Base-by-base conservation (phyloP, 352 stramenopile species). In the Pythium aquatile region DNA sequence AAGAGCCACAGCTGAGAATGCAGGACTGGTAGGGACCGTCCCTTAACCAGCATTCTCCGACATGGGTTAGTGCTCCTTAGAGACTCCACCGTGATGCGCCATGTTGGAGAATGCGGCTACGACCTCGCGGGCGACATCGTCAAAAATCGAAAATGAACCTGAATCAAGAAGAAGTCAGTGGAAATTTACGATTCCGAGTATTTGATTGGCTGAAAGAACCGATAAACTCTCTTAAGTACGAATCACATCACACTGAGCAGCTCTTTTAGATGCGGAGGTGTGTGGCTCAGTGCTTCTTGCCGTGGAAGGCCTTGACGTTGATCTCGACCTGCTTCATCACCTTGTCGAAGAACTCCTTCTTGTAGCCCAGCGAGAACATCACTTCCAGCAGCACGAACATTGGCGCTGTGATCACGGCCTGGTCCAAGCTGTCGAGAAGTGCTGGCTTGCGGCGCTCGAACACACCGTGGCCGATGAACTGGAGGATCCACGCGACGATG, bases 341-440 rank as follows among this genome's bases (percentile, higher is more conserved):
- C 20, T 69, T 68, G 20, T 63, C 58, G 55, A 80, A 72, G 26
- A 88, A 65, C 47, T 73, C 49, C 24, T 55, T 65, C 28, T 73
- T 75, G 65, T 86, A 87, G 14, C 78, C 78, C 9, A 86, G 57
- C 32, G 63, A 60, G 37, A 86, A 78, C 5, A 87, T 48, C n/a
- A 82, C 39, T 49, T 88, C 78, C 20, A 88, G 40, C 16, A 87
- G 51, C 48, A 90, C 80, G 55, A 90, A 90, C 48, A 90, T 75
- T 6, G 80, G 80, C 17, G 80, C 78, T 2, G 76, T 81, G 56
- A 81, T 70, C 44, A 77, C 10, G 8, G 63, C 77, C 58, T 88
- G 79, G 60, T 85, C 74, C 13, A 90, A 57, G 55, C 81, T 89
- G 55, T 89, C 74, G 2, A 90, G 47, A 2, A 90, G 69, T 26